Conservation (phyloP, 371 early-diverging fungal species). For the Rhizopus sp. region DNA sequence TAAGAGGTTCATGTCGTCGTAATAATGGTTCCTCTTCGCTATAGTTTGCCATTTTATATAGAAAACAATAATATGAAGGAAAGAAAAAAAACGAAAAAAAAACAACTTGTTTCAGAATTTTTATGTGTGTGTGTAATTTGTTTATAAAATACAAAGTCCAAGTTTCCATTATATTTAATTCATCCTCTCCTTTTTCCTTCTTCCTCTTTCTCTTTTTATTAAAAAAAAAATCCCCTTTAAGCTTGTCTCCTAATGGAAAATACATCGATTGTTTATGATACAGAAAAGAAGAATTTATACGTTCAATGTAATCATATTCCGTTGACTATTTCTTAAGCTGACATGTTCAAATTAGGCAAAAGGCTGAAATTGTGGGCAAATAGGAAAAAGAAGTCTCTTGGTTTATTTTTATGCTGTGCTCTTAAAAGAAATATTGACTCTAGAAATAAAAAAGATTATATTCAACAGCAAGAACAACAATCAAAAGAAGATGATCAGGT, state of each 20-base stretch:
- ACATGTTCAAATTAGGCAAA: not conserved
- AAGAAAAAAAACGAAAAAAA: no score
- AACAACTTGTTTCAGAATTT: no score
- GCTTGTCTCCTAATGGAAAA: not conserved
- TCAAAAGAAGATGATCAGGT: not conserved
- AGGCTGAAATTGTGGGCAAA: not conserved
- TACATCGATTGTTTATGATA: not conserved
- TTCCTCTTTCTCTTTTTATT: no score
- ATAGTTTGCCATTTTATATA: conserved; percentile 14
- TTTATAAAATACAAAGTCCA: no score
- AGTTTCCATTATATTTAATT: no score
- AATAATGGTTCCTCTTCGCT: conserved; percentile 27
- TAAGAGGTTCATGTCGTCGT: conserved; percentile 11
- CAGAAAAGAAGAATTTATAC: not conserved
- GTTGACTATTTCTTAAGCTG: not conserved
- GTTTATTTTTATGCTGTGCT: not conserved
- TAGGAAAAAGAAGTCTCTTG: not conserved
- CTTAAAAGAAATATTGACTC: not conserved
- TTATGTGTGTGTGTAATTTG: no score
- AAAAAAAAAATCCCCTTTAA: not conserved
- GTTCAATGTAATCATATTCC: not conserved
- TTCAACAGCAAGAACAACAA: not conserved
- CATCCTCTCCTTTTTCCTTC: no score
- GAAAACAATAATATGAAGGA: not conserved
- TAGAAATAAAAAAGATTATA: not conserved